Evolutionary conservation across 2,329 filamentous ascomycete species (phyloP).

Genomic region (Knoxdaviesia proteae): DNA sequence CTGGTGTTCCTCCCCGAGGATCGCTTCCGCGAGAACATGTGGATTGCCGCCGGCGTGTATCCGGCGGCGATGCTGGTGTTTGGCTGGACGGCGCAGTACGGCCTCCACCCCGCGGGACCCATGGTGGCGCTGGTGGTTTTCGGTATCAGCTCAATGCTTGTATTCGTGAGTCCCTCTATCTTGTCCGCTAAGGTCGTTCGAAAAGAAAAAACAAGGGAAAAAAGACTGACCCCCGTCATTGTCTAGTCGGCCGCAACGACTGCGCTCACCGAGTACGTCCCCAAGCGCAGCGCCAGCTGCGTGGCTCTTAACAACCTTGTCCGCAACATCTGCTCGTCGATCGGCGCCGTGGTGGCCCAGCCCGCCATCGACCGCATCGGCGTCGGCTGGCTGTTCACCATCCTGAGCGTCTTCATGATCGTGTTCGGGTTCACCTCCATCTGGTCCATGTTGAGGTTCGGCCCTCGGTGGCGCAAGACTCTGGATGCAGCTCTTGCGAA

Average conservation of each 20-base stretch:
- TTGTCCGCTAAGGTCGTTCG: neutral
- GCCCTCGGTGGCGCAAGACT: slow-evolving; percentile 37
- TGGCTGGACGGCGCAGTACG: slow-evolving; percentile 51
- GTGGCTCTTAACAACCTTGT: slow-evolving; percentile 70
- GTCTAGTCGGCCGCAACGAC: slow-evolving; percentile 41
- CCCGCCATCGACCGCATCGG: slow-evolving; percentile 53
- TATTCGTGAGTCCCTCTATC: slow-evolving; percentile 32
- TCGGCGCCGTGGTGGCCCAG: slow-evolving; percentile 47
- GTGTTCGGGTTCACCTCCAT: slow-evolving; percentile 35
- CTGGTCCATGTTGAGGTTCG: slow-evolving; percentile 37
- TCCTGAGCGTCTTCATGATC: slow-evolving; percentile 28
- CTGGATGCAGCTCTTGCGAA: slow-evolving; percentile 31
- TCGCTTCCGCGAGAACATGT: slow-evolving; percentile 64
- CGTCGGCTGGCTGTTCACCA: slow-evolving; percentile 58
- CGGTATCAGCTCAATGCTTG: slow-evolving; percentile 58
- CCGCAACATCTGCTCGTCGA: slow-evolving; percentile 56
- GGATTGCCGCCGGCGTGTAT: slow-evolving; percentile 50
- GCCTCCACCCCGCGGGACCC: slow-evolving; percentile 41
- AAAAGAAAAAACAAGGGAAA: neutral
- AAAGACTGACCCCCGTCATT: neutral
- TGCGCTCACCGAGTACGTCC: slow-evolving; percentile 74
- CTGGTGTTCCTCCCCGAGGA: slow-evolving; percentile 58
- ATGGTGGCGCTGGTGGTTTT: slow-evolving; percentile 52
- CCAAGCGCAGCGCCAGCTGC: slow-evolving; percentile 45
- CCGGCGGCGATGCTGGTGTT: slow-evolving; percentile 54